A percentile compares a stretch with the other conserved stretches of the same genome.
Evolutionary conservation across 1,284 basidiomycete genomes (phyloP).

Genomic region (Leccinum ponderosum): DNA sequence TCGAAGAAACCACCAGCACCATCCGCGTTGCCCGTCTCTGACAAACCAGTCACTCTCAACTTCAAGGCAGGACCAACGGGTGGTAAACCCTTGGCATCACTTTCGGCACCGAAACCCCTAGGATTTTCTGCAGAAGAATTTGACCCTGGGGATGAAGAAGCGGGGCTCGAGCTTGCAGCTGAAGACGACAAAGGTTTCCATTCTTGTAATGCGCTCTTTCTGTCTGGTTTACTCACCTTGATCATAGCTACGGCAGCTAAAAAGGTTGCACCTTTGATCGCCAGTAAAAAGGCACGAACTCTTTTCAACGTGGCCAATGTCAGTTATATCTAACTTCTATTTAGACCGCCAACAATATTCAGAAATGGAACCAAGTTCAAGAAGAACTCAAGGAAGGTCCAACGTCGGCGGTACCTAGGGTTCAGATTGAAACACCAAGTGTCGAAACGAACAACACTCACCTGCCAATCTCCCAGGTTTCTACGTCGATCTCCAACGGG

Average conservation of each 20-base stretch:
- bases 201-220: constrained; percentile 10
- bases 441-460: constrained; percentile 7
- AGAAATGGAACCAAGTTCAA: constrained; percentile 94
- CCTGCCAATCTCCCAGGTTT: constrained; percentile 4
- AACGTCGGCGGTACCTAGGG: constrained; percentile 25
- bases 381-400: constrained; percentile 66
- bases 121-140: constrained; percentile 54
- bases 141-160: constrained; percentile 43
- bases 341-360: constrained; percentile 86
- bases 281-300: constrained; percentile 84
- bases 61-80: constrained; percentile 55
- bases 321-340: not conserved
- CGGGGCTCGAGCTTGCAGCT: constrained; percentile 27
- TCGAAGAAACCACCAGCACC: constrained; percentile 27
- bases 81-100: constrained; percentile 35
- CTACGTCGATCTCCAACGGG: constrained; percentile 22
- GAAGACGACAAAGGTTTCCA: constrained; percentile 60
- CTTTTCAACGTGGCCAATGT: not conserved
- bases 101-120: constrained; percentile 36
- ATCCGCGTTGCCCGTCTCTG: constrained; percentile 67
- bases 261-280: constrained; percentile 80
- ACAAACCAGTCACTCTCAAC: constrained; percentile 76
- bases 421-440: constrained; percentile 11
- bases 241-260: constrained; percentile 58
- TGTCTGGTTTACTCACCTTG: constrained; percentile 28